A percentile compares a stretch with the other conserved stretches of the same genome.
phyloP scores from a whole-genome alignment of 306 rosid genomes.

The Vigna trinervia region DNA sequence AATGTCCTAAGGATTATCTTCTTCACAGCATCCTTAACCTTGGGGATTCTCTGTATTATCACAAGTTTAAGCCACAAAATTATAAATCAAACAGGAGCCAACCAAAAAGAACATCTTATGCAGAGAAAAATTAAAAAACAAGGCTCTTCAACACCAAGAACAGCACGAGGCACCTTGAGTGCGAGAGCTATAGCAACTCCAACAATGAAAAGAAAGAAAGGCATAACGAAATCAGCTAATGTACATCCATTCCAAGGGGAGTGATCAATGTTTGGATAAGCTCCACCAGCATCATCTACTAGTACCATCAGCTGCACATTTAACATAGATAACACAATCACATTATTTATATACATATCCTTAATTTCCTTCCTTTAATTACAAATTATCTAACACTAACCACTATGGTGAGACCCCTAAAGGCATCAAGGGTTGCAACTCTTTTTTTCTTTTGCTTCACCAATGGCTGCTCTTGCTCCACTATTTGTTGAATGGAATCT shows the following conservation, averaged over 20 bases:
- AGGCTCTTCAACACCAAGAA: not conserved
- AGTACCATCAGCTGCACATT: slow-evolving; percentile 71
- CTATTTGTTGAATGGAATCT: slow-evolving; percentile 39
- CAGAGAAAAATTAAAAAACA: not conserved
- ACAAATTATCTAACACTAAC: slow-evolving; percentile 33
- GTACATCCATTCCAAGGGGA: slow-evolving; percentile 97
- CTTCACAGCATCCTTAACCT: slow-evolving; percentile 54
- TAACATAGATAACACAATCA: not conserved
- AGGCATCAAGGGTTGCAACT: slow-evolving; percentile 76
- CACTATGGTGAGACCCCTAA: slow-evolving; percentile 83
- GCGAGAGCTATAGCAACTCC: slow-evolving; percentile 94
- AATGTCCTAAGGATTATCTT: slow-evolving; percentile 72
- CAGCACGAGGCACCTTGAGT: slow-evolving; percentile 57
- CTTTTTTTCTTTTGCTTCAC: slow-evolving; percentile 60
- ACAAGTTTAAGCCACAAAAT: not conserved
- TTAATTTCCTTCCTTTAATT: not conserved
- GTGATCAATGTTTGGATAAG: slow-evolving; percentile 78
- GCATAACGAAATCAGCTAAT: slow-evolving; percentile 89
- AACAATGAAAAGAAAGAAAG: slow-evolving; percentile 94
- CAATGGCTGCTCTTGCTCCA: slow-evolving; percentile 20
- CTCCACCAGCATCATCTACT: slow-evolving; percentile 90
- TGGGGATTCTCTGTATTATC: slow-evolving; percentile 59
- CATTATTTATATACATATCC: not conserved
- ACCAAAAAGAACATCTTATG: not conserved
- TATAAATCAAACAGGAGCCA: not conserved